phyloP scores from a whole-genome alignment of 2,329 filamentous ascomycete species.

The Sordariomycetes sp. region DNA sequence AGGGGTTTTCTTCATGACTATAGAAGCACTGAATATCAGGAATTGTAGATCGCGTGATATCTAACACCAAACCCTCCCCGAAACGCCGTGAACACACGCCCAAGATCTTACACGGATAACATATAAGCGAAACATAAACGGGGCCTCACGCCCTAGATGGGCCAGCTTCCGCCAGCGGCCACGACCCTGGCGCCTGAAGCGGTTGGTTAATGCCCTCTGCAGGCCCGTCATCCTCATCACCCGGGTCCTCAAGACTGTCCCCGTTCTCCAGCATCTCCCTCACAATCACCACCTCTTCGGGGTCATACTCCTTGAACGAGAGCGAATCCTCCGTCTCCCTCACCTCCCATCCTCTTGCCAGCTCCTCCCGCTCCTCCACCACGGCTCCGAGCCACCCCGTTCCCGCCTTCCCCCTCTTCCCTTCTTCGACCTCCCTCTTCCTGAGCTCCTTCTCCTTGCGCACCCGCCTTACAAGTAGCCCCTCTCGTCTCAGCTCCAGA shows the following conservation, averaged over 20 bases:
- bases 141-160: neutral
- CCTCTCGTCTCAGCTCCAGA: constrained; percentile 10
- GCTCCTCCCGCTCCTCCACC: constrained; percentile 5
- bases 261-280: constrained; percentile 1
- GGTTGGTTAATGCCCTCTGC: neutral
- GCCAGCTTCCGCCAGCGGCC: neutral
- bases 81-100: neutral
- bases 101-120: neutral
- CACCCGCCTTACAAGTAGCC: constrained; percentile 15
- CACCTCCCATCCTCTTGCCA: constrained; percentile 2
- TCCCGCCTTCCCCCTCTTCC: constrained; percentile 5
- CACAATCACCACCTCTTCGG: constrained; percentile 5
- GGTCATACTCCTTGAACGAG: constrained; percentile 1
- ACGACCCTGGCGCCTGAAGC: neutral
- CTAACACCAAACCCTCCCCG: neutral
- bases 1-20: neutral
- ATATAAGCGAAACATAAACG: neutral
- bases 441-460: neutral
- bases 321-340: constrained; percentile 1
- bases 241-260: neutral
- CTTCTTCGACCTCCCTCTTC: neutral
- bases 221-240: neutral
- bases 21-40: too few species aligned
- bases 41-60: neutral
- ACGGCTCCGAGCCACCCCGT: constrained; percentile 6